Conservation (phyloP, 768 basidiomycete species). For the Paxillus involutus region DNA sequence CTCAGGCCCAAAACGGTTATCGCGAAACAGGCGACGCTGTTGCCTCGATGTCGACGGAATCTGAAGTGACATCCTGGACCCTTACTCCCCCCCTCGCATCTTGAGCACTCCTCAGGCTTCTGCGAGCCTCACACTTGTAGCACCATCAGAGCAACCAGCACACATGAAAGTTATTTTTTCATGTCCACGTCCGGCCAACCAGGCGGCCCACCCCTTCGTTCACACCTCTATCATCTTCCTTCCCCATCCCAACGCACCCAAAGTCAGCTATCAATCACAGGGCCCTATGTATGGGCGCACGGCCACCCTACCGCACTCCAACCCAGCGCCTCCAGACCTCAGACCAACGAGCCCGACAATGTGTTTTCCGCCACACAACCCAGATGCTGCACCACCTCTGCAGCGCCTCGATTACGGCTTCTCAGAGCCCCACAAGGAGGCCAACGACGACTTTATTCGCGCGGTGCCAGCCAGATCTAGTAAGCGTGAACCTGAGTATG, state of each 20-base stretch:
- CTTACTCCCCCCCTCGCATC: too few species aligned
- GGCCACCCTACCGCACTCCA: conserved; percentile 16
- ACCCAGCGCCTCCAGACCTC: conserved; percentile 4
- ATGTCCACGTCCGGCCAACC: conserved; percentile 23
- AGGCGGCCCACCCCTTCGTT: conserved; percentile 23
- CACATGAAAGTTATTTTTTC: conserved; percentile 19
- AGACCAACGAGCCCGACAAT: conserved; percentile 2
- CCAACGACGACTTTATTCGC: conserved; percentile 57
- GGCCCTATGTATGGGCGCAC: conserved; percentile 62
- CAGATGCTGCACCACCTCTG: conserved; percentile 28
- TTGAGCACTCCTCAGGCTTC: too few species aligned
- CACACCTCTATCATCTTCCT: conserved; percentile 48
- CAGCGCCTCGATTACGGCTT: conserved; percentile 4
- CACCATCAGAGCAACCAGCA: conserved; percentile 1
- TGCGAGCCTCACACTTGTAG: conserved; percentile 13
- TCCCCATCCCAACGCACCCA: conserved; percentile 58
- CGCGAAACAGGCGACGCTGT: too few species aligned
- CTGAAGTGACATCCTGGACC: too few species aligned
- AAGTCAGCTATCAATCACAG: conserved; percentile 26
- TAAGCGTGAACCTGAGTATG: conserved; percentile 27
- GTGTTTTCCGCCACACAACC: conserved; percentile 18
- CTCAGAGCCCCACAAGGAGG: conserved; percentile 21
- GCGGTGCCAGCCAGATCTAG: conserved; percentile 50
- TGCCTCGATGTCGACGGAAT: too few species aligned
- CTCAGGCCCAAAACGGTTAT: too few species aligned